Evolutionary conservation across 805 yeast species (phyloP), one percentile per base, ranked within the genome.

Genomic region (Wickerhamiella kazuoi): DNA sequence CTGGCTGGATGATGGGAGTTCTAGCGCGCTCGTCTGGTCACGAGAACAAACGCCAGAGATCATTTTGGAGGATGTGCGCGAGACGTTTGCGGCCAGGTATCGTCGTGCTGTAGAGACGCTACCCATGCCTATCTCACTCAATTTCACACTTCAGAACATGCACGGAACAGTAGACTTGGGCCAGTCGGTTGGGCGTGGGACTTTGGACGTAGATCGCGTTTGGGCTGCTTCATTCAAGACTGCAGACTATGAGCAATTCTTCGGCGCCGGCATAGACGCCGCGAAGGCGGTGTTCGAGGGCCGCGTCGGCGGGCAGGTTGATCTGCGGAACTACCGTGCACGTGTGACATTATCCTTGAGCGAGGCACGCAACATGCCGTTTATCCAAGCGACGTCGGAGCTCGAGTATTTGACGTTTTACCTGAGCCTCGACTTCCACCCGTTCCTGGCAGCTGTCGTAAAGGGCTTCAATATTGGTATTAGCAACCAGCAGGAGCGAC

Each of bases 381-480:
- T 80, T 42, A 76, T 87, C 2, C 65, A 74, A 18, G 52, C 79
- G 2, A 65, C 77, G 0, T 62, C 72, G 3, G 74, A 77, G 0
- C 53, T 83, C 24, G 72, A 63, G 2, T 59, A 64, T 3, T 48
- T 81, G 17, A 72, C 74, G 21, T 49, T 71, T 2, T 79, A 78
- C 50, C 60, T 76, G 3, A 74, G 84, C 0, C 74, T 87, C 49
- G 97, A 90, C 53, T 83, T 74, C 54, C 95, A 87, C 52, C 72
- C 81, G 15, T 84, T 90, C 54, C 68, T 81, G 26, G 69, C 87
- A 35, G 71, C 74, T 2, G 64, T 66, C 14, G 54, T 78, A 17
- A 56, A 62, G 5, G 59, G 61, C 1, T 59, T 73, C 20, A 59
- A 66, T 11, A 56, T 78, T 14, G 72, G 72, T 20, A 61, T 83